A percentile compares a stretch with the other conserved stretches of the same genome.
phyloP scores from a whole-genome alignment of 768 basidiomycete species.

The Leccinum sublutescens region DNA sequence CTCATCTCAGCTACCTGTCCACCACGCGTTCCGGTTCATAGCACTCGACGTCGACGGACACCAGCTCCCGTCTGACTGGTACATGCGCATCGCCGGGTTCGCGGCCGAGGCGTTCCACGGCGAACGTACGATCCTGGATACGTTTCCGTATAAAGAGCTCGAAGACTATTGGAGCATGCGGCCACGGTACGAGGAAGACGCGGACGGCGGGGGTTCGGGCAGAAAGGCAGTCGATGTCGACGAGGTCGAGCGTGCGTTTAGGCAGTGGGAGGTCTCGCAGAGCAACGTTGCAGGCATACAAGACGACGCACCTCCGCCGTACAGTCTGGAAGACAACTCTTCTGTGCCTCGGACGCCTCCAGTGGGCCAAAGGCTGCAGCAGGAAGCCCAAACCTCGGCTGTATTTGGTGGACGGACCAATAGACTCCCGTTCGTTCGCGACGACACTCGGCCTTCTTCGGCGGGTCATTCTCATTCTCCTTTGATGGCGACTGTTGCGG shows the following conservation, averaged over 20 bases:
- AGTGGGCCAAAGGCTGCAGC: neutral
- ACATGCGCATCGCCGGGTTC: conserved; percentile 76
- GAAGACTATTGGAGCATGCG: conserved; percentile 72
- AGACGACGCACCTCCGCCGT: conserved; percentile 65
- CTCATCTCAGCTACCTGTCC: conserved; percentile 57
- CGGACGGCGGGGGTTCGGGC: conserved; percentile 3
- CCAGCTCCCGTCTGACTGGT: conserved; percentile 81
- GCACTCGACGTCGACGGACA: conserved; percentile 78
- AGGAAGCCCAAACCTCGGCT: neutral
- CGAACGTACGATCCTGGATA: conserved; percentile 59
- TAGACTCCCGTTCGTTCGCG: neutral
- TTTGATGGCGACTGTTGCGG: neutral
- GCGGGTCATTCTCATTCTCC: conserved; percentile 1
- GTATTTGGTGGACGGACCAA: neutral
- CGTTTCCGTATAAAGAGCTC: conserved; percentile 68
- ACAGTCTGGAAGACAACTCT: conserved; percentile 47
- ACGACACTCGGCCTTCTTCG: conserved; percentile 7
- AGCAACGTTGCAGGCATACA: conserved; percentile 25
- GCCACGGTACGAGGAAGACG: conserved; percentile 49
- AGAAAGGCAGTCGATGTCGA: conserved; percentile 25
- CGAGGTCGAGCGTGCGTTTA: conserved; percentile 33
- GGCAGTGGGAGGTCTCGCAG: conserved; percentile 40
- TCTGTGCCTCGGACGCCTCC: neutral
- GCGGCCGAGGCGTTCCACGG: conserved; percentile 66
- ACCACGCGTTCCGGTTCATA: conserved; percentile 58